phyloP scores from a whole-genome alignment of 1,139 yeast genomes.

The Nadsonia starkeyi-henricii region DNA sequence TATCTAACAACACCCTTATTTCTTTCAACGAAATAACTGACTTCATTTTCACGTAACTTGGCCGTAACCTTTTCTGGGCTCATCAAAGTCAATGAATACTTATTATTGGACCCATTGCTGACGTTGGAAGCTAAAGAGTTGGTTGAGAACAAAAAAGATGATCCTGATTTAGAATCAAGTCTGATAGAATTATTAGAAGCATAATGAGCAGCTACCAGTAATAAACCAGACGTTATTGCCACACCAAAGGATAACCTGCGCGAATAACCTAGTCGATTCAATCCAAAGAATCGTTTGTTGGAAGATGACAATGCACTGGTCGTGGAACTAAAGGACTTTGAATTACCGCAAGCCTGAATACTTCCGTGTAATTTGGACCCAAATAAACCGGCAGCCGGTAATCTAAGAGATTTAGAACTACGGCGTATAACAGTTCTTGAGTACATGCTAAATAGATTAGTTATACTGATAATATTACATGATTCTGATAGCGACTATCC shows the following conservation, averaged over 20 bases:
- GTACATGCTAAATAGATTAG: no score
- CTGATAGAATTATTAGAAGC: neutral
- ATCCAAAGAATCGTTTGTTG: neutral
- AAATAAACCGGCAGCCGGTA: neutral
- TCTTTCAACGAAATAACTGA: conserved; percentile 64
- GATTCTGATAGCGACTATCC: no score
- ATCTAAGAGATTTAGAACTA: neutral
- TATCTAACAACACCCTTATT: conserved; percentile 88
- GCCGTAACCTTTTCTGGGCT: conserved; percentile 64
- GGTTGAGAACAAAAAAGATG: neutral
- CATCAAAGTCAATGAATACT: conserved; percentile 27
- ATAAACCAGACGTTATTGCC: neutral
- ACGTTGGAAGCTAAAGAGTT: neutral
- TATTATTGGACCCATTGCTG: conserved; percentile 1
- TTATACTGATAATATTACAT: no score
- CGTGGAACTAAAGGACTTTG: neutral
- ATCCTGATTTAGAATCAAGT: neutral
- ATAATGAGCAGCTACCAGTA: neutral
- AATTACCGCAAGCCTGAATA: neutral
- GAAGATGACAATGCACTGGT: neutral
- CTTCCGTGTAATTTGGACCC: neutral
- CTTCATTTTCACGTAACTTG: conserved; percentile 60
- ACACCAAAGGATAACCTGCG: neutral
- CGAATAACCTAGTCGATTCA: neutral
- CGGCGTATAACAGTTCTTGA: neutral